These are phyloP conservation scores for Populus deltoides DNA, from an alignment of 345 rosid species.

Conservation along the genomic window DNA sequence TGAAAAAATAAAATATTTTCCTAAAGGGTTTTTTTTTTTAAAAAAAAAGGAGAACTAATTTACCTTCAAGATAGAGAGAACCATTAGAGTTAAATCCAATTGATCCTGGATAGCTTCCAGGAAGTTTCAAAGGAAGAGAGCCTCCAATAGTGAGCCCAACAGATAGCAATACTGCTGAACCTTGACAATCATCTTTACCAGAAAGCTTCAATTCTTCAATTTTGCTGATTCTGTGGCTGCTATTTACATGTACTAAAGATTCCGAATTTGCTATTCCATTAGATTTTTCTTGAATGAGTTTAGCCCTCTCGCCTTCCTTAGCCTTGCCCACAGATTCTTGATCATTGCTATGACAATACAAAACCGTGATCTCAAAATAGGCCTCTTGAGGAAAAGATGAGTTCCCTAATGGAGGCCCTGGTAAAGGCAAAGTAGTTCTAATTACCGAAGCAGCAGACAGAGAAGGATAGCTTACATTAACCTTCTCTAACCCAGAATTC, in stretches of 20 bases:
- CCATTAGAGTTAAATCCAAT: conserved; percentile 88
- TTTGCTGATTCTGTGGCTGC: conserved; percentile 22
- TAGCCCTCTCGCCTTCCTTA: conserved; percentile 61
- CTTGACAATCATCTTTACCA: conserved; percentile 31
- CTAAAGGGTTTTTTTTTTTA: not conserved
- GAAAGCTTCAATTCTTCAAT: conserved; percentile 43
- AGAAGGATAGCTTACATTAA: conserved; percentile 8
- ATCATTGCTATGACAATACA: conserved; percentile 29
- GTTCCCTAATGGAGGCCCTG: conserved; percentile 76
- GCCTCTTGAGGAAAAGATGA: conserved; percentile 91
- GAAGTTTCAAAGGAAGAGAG: conserved; percentile 53
- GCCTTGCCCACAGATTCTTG: conserved; percentile 13
- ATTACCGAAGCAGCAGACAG: conserved; percentile 56
- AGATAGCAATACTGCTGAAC: conserved; percentile 39
- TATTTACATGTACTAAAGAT: conserved; percentile 38
- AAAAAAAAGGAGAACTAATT: not conserved
- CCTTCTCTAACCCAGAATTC: conserved; percentile 44
- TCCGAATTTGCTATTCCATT: conserved; percentile 45
- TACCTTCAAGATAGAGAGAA: conserved; percentile 83
- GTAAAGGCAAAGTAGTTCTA: conserved; percentile 71
- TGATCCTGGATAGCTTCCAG: conserved; percentile 80
- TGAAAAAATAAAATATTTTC: not conserved
- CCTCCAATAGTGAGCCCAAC: conserved; percentile 67
- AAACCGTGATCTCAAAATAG: conserved; percentile 77
- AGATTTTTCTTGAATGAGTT: conserved; percentile 49